A percentile compares a stretch with the other conserved stretches of the same genome.
phyloP scores from a whole-genome alignment of 2,329 filamentous ascomycete species.

The Epichloe sp. region DNA sequence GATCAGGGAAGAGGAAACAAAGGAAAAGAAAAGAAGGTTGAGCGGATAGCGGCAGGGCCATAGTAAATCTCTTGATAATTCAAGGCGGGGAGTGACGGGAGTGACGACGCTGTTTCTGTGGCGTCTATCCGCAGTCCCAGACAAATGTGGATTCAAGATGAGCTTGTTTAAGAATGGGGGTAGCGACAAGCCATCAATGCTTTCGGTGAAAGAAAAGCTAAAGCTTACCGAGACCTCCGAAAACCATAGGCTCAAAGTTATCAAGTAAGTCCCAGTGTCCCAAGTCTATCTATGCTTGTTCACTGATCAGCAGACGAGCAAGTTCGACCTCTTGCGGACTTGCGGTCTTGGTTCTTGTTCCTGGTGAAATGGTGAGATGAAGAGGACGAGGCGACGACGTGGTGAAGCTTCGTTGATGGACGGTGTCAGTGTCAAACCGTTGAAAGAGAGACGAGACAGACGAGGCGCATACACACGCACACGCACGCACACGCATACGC shows the following conservation, averaged over 20 bases:
- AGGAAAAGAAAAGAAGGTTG: not conserved
- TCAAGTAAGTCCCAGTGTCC: too few species aligned
- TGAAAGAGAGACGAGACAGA: too few species aligned
- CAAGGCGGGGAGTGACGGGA: not conserved
- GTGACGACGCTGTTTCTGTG: not conserved
- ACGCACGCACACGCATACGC: too few species aligned
- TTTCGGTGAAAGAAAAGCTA: not conserved
- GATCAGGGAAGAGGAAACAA: not conserved
- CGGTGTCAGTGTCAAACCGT: too few species aligned
- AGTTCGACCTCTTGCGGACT: too few species aligned
- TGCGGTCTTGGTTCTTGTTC: too few species aligned
- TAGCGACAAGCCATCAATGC: not conserved
- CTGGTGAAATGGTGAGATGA: too few species aligned
- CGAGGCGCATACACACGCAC: too few species aligned
- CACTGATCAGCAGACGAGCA: not conserved
- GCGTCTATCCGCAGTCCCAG: not conserved
- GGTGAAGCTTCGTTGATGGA: too few species aligned
- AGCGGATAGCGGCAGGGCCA: not conserved
- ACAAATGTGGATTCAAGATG: not conserved
- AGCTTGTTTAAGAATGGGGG: too few species aligned
- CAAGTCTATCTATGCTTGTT: not conserved
- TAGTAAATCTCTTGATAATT: not conserved
- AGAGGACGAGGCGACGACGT: too few species aligned
- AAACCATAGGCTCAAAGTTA: not conserved
- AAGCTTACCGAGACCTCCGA: conserved; percentile 3